Base-by-base conservation (phyloP, 2,329 filamentous ascomycete genomes). In the Ascochyta rabiei region DNA sequence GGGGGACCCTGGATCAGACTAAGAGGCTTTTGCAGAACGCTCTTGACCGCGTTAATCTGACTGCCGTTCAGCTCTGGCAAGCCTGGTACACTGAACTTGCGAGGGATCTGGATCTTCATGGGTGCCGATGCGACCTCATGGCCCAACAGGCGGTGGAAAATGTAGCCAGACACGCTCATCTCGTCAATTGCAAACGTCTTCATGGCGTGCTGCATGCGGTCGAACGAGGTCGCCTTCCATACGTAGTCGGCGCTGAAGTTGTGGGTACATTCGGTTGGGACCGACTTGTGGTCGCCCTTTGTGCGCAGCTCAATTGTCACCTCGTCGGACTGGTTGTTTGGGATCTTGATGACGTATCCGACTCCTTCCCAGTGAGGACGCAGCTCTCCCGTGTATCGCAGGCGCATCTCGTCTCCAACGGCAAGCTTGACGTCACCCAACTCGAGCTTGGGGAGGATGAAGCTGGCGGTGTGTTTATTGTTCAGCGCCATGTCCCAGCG, bases 181-280 rank as follows among this genome's bases (percentile, higher is more conserved):
- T 99, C 95, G 66, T 99, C 93, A 39, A 98, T 87, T 6, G 95
- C 95, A 73, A 99, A 99, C 0, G 91, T 98, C 82, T 97, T 98
- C 93, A 99, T 98, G 49, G 95, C 96, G 63, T 93, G 86, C 76
- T 99, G 95, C 95, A 99, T 99, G 60, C 95, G 93, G 71, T 99
- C 95, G 73, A 99, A 99, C 0, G 93, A 98, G 0, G 96, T 99
- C 13, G 96, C 95, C 75, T 99, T 99, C 95, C 95, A 99, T 51
- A 99, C 95, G 71, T 99, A 99, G 75, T 99, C 95, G 62, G 93
- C 95, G 15, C 92, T 96, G 77, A 99, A 99, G 76, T 97, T 96
- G 77, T 96, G 91, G 0, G 93, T 96, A 76, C 93, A 95, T 69
- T 99, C 93, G 0, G 91, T 96, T 0, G 95, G 95, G 1, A 98